Conservation (phyloP, 1,139 yeast genomes). For the Hyphopichia burtonii region DNA sequence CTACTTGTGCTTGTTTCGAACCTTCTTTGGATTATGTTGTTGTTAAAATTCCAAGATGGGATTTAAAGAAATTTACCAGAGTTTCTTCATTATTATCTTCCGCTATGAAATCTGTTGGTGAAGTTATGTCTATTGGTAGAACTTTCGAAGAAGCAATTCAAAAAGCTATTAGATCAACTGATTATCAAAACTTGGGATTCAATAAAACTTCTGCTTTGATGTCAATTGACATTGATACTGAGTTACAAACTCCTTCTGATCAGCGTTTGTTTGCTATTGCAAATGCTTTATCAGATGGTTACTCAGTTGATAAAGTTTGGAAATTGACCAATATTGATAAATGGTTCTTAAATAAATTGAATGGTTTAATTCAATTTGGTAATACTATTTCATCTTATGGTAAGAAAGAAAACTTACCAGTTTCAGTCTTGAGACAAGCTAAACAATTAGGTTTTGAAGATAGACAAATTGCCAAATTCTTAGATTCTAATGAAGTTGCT, state of each 20-base stretch:
- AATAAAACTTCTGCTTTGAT: slow-evolving; percentile 80
- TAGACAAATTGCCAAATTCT: slow-evolving; percentile 81
- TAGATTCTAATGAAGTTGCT: slow-evolving; percentile 67
- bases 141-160: slow-evolving; percentile 97
- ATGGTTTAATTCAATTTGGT: slow-evolving; percentile 69
- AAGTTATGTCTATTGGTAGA: slow-evolving; percentile 98
- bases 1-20: slow-evolving; percentile 95
- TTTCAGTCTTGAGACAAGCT: slow-evolving; percentile 68
- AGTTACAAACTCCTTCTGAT: slow-evolving; percentile 93
- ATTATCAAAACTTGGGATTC: slow-evolving; percentile 93
- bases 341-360: slow-evolving; percentile 92
- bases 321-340: slow-evolving; percentile 89
- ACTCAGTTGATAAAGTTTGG: slow-evolving; percentile 92
- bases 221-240: slow-evolving; percentile 88
- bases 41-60: slow-evolving; percentile 98
- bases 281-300: slow-evolving; percentile 82
- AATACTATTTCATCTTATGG: slow-evolving; percentile 60
- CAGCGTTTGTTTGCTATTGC: slow-evolving; percentile 97
- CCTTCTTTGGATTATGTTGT: slow-evolving; percentile 97
- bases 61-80: slow-evolving; percentile 89
- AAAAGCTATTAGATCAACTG: slow-evolving; percentile 96
- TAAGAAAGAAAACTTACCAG: slow-evolving; percentile 59
- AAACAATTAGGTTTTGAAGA: slow-evolving; percentile 95
- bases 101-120: slow-evolving; percentile 98
- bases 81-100: slow-evolving; percentile 87